Evolutionary conservation across 257 asterid species (phyloP).

Genomic region (Rubia yunnanensis): DNA sequence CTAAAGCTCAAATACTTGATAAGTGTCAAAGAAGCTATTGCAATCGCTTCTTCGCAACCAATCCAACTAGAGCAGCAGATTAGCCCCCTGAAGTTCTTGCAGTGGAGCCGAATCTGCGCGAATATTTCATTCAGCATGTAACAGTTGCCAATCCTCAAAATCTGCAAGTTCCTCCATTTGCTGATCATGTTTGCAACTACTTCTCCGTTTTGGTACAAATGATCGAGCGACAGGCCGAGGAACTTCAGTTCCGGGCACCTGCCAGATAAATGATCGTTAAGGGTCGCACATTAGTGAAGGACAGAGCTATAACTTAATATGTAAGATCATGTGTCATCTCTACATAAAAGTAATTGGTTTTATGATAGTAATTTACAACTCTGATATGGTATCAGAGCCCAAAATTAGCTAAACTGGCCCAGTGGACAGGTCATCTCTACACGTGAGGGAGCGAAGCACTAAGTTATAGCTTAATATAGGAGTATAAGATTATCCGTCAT

Average conservation of each 20-base stretch:
- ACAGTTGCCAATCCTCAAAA: conserved; percentile 4
- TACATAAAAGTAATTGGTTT: too few species aligned
- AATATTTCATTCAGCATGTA: conserved; percentile 9
- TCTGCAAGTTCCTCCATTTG: conserved; percentile 11
- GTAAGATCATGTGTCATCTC: neutral
- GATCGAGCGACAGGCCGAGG: conserved; percentile 8
- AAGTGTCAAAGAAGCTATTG: conserved; percentile 4
- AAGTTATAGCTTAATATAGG: too few species aligned
- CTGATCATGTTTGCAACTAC: neutral
- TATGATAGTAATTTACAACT: too few species aligned
- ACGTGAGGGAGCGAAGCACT: too few species aligned
- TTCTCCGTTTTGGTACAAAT: conserved; percentile 5
- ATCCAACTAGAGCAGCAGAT: conserved; percentile 15
- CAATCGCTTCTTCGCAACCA: conserved; percentile 10
- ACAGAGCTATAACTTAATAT: too few species aligned
- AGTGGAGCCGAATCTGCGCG: conserved; percentile 5
- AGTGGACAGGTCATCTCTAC: too few species aligned
- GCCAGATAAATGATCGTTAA: neutral
- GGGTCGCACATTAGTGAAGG: too few species aligned
- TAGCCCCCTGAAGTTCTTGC: conserved; percentile 8
- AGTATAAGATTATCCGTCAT: too few species aligned
- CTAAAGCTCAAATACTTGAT: conserved; percentile 8
- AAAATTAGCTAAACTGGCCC: too few species aligned
- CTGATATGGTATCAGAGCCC: too few species aligned
- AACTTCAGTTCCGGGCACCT: conserved; percentile 13